Base-by-base conservation (phyloP, 108 stramenopile genomes). In the Nannochloropsis oceanica region DNA sequence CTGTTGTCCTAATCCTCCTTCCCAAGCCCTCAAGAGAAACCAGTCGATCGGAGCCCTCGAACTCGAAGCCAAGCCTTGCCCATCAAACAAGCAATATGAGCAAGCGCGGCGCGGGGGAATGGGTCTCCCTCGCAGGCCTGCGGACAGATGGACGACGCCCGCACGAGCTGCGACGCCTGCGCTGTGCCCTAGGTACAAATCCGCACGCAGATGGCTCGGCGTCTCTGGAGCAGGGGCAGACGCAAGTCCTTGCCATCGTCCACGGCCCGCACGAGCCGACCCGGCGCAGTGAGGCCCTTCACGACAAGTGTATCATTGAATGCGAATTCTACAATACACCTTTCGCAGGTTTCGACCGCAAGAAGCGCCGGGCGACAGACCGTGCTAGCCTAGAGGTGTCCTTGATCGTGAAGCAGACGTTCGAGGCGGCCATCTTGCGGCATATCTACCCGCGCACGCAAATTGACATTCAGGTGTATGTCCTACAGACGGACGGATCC, bases 221-320 rank as follows among this genome's bases (percentile, higher is more conserved):
- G 20, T 89, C 88, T 44, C 25, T 91, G 46, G 88, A 90, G 83
- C 90, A 88, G 86, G 90, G 90, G 24, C 89, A 89, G 81, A 91
- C 90, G 24, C 89, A 91, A 83, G 90, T 91, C 42, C 86, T 91
- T 46, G 90, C 89, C 12, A 88, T 86, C 43, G 90, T 91, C 83
- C 84, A 90, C 43, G 90, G 90, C 20, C 90, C 90, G 25, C 82
- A 87, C 26, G 90, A 91, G 27, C 89, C 89, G 9, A 89, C 87
- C 1, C 86, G 84, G 12, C 81, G 89, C 82, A 83, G 34, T 18
- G 89, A 44, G 27, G 87, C 10, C 42, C 85, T 44, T 24, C 25
- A 88, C 24, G 87, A 88, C 43, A 25, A 43, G 44, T 82, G 81
- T 50, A 86, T 86, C 59, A 84, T 88, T n/a, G 27, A 85, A 22